Conservation (phyloP, 352 stramenopile genomes). For the Globisporangium camurandrum region DNA sequence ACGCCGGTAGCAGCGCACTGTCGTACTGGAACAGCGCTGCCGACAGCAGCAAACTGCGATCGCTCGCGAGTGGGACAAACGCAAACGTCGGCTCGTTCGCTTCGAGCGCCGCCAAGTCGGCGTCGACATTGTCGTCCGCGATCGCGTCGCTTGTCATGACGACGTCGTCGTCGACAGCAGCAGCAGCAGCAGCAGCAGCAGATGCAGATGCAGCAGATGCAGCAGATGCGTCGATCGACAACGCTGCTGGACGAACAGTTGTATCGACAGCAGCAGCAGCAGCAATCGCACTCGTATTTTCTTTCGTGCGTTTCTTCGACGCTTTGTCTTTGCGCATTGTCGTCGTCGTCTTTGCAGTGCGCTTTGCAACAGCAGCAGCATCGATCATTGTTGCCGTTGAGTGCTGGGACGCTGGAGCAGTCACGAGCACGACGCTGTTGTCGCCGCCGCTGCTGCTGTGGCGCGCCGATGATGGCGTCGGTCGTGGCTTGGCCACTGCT, state of each 20-base stretch:
- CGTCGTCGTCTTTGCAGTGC: neutral
- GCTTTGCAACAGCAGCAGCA: no score
- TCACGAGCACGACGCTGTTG: no score
- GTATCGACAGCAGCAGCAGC: no score
- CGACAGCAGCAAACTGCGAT: slow-evolving; percentile 28
- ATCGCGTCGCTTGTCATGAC: slow-evolving; percentile 11
- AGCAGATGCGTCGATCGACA: neutral
- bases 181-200: neutral
- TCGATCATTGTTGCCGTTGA: no score
- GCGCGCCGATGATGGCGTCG: no score
- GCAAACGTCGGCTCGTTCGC: slow-evolving; percentile 32
- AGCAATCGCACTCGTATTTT: no score
- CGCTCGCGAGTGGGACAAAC: slow-evolving; percentile 27
- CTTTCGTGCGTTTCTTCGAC: neutral
- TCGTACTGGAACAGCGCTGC: slow-evolving; percentile 38
- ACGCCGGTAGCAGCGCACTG: no score
- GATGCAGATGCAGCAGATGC: neutral
- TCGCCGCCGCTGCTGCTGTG: no score
- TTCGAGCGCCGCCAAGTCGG: slow-evolving; percentile 27
- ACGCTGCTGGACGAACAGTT: no score
- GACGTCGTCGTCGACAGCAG: slow-evolving; percentile 10
- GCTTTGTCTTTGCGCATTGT: neutral
- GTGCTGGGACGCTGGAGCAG: no score
- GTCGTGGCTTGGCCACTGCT: neutral
- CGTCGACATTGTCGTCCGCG: slow-evolving; percentile 19